Base-by-base conservation (phyloP, 345 rosid genomes). In the Boechera stricta region DNA sequence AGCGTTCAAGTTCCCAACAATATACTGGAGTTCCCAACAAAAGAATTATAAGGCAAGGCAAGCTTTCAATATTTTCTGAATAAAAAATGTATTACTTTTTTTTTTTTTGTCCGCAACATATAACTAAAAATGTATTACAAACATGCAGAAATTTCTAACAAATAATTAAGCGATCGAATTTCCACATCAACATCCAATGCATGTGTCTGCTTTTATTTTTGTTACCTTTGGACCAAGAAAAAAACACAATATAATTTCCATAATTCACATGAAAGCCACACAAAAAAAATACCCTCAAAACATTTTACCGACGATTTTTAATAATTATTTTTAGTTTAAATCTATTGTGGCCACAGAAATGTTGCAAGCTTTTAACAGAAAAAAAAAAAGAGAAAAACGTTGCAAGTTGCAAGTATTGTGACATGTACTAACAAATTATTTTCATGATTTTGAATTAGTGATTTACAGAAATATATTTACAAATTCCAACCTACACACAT, bases 161-260 rank as follows among this genome's bases (percentile, higher is more conserved):
- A 59, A 45, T 8, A 21, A 21, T 21, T 21, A 76, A 76, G 64
- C 38, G 32, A 21, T 53, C 58, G 52, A 53, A 5, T 26, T 72
- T 77, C 66, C 28, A 54, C 61, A 18, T 64, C 67, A 36, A 36
- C 76, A 38, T 64, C 81, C 81, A 77, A 47, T 71, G 72, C 71
- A 77, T 77, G 81, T 65, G 12, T 32, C 10, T 62, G 60, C 11
- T 49, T 49, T 49, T 49, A 18, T 49, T 49, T 16, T 49, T 18
- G 26, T 49, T 49, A 9, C 15, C 15, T 52, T 7, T 51, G 29
- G 57, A 16, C 53, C 53, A 48, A 48, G 6, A n/a, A 21, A 21
- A 21, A 21, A 48, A 48, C 49, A 16, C 8, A 48, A 21, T 21
- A 21, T 24, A 48, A 16, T 48, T 48, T 48, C 53, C 53, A 6